These are phyloP conservation scores for Blastomyces percursus DNA, from an alignment of 2,329 filamentous ascomycete genomes.

Conservation along the genomic window DNA sequence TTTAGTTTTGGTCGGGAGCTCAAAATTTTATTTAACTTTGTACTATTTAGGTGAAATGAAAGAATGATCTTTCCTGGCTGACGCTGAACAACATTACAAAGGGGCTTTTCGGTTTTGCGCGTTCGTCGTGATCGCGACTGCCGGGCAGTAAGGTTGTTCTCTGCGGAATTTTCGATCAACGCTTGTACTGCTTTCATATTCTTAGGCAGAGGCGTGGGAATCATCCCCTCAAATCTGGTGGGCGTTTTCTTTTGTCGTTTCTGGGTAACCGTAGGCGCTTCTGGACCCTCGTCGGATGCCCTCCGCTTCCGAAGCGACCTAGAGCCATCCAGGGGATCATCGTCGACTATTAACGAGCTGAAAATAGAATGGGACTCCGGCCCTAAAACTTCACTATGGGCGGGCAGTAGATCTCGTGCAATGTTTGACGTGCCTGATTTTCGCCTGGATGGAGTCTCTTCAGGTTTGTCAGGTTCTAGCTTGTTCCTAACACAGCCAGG, in stretches of 20 bases:
- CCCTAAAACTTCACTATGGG: conserved; percentile 52
- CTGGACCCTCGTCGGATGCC: conserved; percentile 56
- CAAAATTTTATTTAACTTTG: conserved; percentile 51
- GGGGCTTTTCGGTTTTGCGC: conserved; percentile 33
- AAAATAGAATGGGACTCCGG: conserved; percentile 68
- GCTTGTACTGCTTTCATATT: conserved; percentile 3
- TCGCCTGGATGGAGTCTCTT: conserved; percentile 26
- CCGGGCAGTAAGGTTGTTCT: conserved; percentile 28
- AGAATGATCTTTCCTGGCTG: conserved; percentile 44
- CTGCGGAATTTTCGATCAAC: conserved; percentile 44
- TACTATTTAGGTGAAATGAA: conserved; percentile 47
- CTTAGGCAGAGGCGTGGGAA: conserved; percentile 5
- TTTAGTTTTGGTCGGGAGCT: conserved; percentile 49
- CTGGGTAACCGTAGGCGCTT: conserved; percentile 40
- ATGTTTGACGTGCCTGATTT: conserved; percentile 55
- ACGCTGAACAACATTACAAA: conserved; percentile 31
- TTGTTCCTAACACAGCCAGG: conserved; percentile 42
- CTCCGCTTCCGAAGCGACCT: conserved; percentile 75
- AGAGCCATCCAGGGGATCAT: conserved; percentile 64
- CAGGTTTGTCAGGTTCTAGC: conserved; percentile 23
- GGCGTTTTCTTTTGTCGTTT: conserved; percentile 33
- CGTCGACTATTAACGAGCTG: conserved; percentile 59
- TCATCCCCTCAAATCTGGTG: conserved; percentile 17
- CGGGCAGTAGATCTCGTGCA: conserved; percentile 60
- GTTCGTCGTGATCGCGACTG: conserved; percentile 49